Base-by-base conservation (phyloP, 257 asterid genomes). In the Craterostigma plantagineum region DNA sequence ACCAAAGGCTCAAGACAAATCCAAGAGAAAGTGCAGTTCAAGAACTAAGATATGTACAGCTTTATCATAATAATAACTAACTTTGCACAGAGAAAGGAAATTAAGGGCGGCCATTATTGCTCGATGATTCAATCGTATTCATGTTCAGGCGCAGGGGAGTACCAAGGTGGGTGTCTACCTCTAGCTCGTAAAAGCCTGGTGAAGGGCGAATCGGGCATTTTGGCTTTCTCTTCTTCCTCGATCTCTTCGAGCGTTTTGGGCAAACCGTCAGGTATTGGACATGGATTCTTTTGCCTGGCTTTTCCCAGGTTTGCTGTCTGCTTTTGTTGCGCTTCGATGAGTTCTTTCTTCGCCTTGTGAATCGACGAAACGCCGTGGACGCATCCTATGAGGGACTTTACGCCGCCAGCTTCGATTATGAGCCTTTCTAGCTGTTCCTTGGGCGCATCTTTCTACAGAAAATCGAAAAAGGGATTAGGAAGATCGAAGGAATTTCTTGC, bases 121-220 rank as follows among this genome's bases (percentile, higher is more conserved):
- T 2, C 30, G 6, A 23, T 23, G 45, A 11, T 11, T 66, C 67
- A 79, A 55, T 48, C 55, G 0, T 72, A 57, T 40, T 65, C 70
- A 6, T 61, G 73, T 35, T 86, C 87, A 7, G 79, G 91, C 34
- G 63, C 64, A 12, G 72, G 80, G 48, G 92, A 54, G 58, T 79
- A 79, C 95, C 92, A 76, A 23, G 78, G 91, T 23, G 95, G 80
- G 34, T 30, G 50, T 18, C 40, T 63, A 23, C 95, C 99, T 53
- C 58, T 72, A 18, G 76, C 78, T 59, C 95, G 52, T 4, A 90
- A 95, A 68, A 90, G 46, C 49, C 72, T 69, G n/a, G 99, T 90
- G 66, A 63, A 79, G 3, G 75, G 63, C 4, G 95, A 90, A 59
- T 83, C 95, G 0, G 99, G 95, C 99, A 90, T 90, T 60, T 46